Conservation (phyloP, 352 stramenopile genomes). For the Phytopythium montanum region DNA sequence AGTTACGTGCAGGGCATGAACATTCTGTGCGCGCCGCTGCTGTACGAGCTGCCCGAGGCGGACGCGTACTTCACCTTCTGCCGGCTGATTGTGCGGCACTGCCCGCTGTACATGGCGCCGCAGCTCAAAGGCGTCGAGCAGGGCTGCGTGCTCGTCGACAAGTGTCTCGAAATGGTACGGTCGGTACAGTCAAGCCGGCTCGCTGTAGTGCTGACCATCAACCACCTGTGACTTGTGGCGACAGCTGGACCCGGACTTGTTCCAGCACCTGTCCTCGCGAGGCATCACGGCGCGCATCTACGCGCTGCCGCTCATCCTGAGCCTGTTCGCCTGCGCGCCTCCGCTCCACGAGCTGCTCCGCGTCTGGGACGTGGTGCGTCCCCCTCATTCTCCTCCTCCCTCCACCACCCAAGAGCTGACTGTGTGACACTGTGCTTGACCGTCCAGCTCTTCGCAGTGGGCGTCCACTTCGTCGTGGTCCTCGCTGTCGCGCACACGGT, state of each 20-base stretch:
- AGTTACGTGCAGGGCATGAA: conserved; percentile 95
- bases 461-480: conserved; percentile 90
- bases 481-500: conserved; percentile 88
- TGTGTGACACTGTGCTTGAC: background rate
- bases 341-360: conserved; percentile 85
- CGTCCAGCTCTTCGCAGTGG: conserved; percentile 82
- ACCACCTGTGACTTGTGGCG: background rate
- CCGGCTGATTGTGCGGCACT: conserved; percentile 83
- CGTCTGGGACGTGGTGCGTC: conserved; percentile 88
- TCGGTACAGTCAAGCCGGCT: background rate
- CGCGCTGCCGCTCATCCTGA: conserved; percentile 85
- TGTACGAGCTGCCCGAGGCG: conserved; percentile 91
- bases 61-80: conserved; percentile 92
- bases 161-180: conserved; percentile 63
- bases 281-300: conserved; percentile 87
- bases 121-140: conserved; percentile 82
- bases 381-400: background rate
- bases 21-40: conserved; percentile 82
- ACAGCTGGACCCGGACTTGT: conserved; percentile 81
- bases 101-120: conserved; percentile 88
- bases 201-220: background rate
- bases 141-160: conserved; percentile 78
- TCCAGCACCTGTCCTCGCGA: conserved; percentile 63
- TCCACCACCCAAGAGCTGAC: background rate
- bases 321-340: conserved; percentile 88